Evolutionary conservation across 371 early-diverging fungal species (phyloP), one percentile per base, ranked within the genome.

Genomic region (Syncephalis plumigaleata): DNA sequence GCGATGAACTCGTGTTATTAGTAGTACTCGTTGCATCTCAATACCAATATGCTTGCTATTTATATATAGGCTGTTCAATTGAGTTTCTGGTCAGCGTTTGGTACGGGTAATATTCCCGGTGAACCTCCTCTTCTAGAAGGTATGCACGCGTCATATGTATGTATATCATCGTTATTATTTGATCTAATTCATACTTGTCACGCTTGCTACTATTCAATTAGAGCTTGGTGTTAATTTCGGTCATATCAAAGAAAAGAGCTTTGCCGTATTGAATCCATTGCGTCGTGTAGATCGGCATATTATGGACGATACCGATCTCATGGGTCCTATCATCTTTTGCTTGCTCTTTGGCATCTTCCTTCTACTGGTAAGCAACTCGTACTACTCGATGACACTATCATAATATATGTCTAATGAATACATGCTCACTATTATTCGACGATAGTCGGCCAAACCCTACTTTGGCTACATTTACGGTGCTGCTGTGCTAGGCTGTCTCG

Each of bases 391-490:
- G 36, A 38, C 17, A 23, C 26, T 40, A 39, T 15, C 18, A 18
- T 13, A n/a, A 39, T 17, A 9, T 1, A 26, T 18, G 16, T 38
- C 24, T 38, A 16, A 46, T 11, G 31, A 11, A 31, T 31, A 31
- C 4, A 31, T 31, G 31, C 11, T 7, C 31, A 31, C 13, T 37
- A 9, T 45, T 17, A 18, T 21, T 39, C 40, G n/a, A n/a, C n/a
- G n/a, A n/a, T 50, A 89, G 72, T 76, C 89, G 16, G 88, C 92
- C 50, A 93, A 93, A 58, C 73, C 80, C 22, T 90, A 94, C 59
- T 97, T 97, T 67, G 92, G 93, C 13, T 96, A 92, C 53, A 90
- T 97, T 46, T 97, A 97, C 53, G 98, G 94, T 21, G 81, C 93
- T 1, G 94, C 87, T 2, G 69, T 88, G 17, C 63, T 94, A 39